These are phyloP conservation scores for Fusarium buharicum DNA, from an alignment of 2,329 filamentous ascomycete species.

Conservation along the genomic window DNA sequence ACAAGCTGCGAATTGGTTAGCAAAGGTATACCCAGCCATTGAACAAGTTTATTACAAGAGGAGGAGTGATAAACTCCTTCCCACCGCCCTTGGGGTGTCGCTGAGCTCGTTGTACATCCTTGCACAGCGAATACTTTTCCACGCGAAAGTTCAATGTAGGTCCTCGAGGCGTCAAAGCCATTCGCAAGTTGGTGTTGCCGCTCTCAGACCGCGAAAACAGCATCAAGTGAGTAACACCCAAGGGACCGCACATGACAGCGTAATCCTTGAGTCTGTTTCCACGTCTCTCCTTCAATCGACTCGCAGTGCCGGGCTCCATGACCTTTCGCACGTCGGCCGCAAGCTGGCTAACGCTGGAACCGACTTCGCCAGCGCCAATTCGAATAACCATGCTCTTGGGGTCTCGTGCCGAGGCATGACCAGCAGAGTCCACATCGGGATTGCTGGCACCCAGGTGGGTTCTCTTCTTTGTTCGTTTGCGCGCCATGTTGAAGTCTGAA, in stretches of 20 bases:
- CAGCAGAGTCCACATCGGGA: conserved; percentile 65
- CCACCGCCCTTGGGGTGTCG: conserved; percentile 84
- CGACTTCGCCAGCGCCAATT: conserved; percentile 93
- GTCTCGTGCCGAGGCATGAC: conserved; percentile 71
- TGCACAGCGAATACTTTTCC: conserved; percentile 92
- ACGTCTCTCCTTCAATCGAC: conserved; percentile 86
- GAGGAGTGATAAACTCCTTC: conserved; percentile 86
- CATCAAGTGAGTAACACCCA: conserved; percentile 91
- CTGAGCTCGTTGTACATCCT: conserved; percentile 86
- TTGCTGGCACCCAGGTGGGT: conserved; percentile 79
- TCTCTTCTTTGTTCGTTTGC: conserved; percentile 85
- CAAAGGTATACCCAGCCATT: background rate
- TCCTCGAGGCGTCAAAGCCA: conserved; percentile 87
- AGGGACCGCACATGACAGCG: conserved; percentile 91
- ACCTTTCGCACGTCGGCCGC: conserved; percentile 90
- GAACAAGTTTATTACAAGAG: conserved; percentile 66
- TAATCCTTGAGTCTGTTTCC: conserved; percentile 92
- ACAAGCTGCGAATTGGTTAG: conserved; percentile 70
- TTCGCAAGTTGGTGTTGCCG: conserved; percentile 91
- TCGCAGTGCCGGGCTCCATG: conserved; percentile 96
- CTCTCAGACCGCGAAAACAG: conserved; percentile 90
- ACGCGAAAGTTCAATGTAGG: conserved; percentile 95
- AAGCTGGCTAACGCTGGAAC: conserved; percentile 88
- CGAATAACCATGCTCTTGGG: conserved; percentile 99
- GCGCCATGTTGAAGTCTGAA: conserved; percentile 70